phyloP scores from a whole-genome alignment of 2,329 filamentous ascomycete species.

The Cryphonectria radicalis region DNA sequence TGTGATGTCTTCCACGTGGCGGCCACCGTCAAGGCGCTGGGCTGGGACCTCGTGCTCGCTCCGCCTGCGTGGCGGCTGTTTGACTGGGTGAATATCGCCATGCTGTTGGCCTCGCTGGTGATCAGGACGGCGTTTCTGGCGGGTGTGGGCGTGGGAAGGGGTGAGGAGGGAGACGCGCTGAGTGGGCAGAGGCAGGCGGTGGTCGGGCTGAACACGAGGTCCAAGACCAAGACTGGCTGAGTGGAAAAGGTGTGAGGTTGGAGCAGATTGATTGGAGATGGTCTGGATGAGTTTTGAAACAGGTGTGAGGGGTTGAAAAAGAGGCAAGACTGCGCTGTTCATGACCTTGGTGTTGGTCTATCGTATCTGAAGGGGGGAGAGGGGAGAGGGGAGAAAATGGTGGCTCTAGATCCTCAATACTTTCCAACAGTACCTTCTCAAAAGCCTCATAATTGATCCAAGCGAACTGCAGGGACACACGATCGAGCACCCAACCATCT shows the following conservation, averaged over 20 bases:
- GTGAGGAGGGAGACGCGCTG: background rate
- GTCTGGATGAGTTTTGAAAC: background rate
- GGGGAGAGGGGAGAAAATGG: no score
- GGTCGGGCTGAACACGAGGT: conserved; percentile 2
- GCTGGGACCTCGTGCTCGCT: conserved; percentile 34
- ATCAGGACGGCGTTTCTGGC: conserved; percentile 43
- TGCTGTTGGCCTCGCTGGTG: conserved; percentile 38
- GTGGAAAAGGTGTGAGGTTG: background rate
- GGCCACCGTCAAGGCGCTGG: conserved; percentile 40
- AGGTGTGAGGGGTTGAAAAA: background rate
- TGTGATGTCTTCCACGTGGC: conserved; percentile 39
- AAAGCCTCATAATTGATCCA: background rate
- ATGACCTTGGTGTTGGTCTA: background rate
- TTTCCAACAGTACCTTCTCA: background rate
- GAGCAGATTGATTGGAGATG: background rate
- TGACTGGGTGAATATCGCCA: conserved; percentile 44
- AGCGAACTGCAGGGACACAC: background rate
- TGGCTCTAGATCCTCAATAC: background rate
- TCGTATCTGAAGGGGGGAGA: background rate
- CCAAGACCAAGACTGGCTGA: conserved; percentile 24
- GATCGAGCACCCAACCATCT: background rate
- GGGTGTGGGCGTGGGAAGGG: conserved; percentile 37
- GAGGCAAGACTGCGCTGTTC: background rate
- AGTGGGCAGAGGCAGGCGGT: background rate
- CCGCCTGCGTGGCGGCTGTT: conserved; percentile 40